Base-by-base conservation (phyloP, 78 protist species). In the Dictyostelium intermedium region DNA sequence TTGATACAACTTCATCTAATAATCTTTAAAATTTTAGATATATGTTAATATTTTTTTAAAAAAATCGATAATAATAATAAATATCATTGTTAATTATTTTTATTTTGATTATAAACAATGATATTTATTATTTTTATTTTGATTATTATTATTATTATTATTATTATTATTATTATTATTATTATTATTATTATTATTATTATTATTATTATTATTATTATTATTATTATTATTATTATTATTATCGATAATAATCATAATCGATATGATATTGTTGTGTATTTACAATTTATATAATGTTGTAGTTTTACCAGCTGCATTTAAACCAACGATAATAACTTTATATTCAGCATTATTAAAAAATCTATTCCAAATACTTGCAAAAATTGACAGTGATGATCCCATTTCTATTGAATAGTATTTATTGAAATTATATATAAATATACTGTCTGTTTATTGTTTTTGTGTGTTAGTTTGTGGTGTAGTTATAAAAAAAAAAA, bases 251-350 rank as follows among this genome's bases (percentile, higher is more conserved):
- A n/a, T n/a, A n/a, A n/a, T n/a, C n/a, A n/a, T n/a, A n/a, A n/a
- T n/a, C n/a, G n/a, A n/a, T n/a, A n/a, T n/a, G n/a, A n/a, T n/a
- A n/a, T 32, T 70, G 5, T 27, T 32, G 18, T n/a, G 9, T 70
- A 70, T 70, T 16, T 53, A 86, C 97, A 91, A 35, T 30, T 95
- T 86, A 74, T 97, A 97, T 34, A 97, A 85, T 2, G 94, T 96
- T 83, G 98, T 97, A 18, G 98, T 97, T 83, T 97, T 97, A 35
- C 98, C 98, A 23, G 98, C 98, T 37, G 94, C 96, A 63, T 95
- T 97, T 20, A 97, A 66, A 23, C 98, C 98, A 41, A 97, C 92
- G 43, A 97, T 95, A 39, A 97, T 83, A 10, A 95, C 83, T 83
- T 96, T 96, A 86, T 78, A 74, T 93, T 96, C 97, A 35, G 87